Percentiles rank a stretch among this genome's conserved stretches.
These are phyloP conservation scores for Scalesia atractyloides DNA, from an alignment of 129 eudicot species.

Conservation along the genomic window DNA sequence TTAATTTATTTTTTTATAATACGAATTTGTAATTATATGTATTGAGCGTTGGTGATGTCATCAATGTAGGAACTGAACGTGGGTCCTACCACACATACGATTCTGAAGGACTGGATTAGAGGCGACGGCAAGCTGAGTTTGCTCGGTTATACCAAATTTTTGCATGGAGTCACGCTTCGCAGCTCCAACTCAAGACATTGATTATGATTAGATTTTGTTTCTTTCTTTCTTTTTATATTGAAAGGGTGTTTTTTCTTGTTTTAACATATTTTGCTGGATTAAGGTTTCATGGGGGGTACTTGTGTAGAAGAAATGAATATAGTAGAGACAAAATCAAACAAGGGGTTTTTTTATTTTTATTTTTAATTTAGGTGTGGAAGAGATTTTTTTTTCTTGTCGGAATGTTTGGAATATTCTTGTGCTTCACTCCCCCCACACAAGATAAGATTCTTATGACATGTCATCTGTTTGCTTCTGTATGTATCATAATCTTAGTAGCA, in stretches of 20 bases:
- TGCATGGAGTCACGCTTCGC: slow-evolving; percentile 92
- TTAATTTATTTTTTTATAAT: neutral
- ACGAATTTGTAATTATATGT: neutral
- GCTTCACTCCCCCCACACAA: slow-evolving; percentile 2
- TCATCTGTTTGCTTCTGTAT: neutral
- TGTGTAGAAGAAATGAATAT: slow-evolving; percentile 52
- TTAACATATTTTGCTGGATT: slow-evolving; percentile 26
- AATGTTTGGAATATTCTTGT: slow-evolving; percentile 14
- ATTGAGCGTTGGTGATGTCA: neutral
- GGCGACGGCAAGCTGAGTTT: slow-evolving; percentile 78
- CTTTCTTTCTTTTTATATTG: neutral
- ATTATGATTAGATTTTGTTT: slow-evolving; percentile 22
- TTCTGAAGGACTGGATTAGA: slow-evolving; percentile 80
- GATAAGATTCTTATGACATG: neutral
- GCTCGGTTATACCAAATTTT: slow-evolving; percentile 87
- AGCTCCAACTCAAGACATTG: slow-evolving; percentile 86
- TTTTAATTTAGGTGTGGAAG: slow-evolving; percentile 25
- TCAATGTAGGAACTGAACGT: slow-evolving; percentile 76
- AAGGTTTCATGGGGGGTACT: slow-evolving; percentile 18
- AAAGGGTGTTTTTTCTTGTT: slow-evolving; percentile 4
- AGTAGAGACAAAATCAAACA: slow-evolving; percentile 34
- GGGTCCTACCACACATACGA: slow-evolving; percentile 74
- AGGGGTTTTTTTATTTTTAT: slow-evolving; percentile 4
- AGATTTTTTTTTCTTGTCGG: slow-evolving; percentile 9
- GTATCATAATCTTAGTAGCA: too few relatives aligned